These are phyloP conservation scores for Passiflora organensis DNA, from an alignment of 345 rosid genomes.

Conservation along the genomic window DNA sequence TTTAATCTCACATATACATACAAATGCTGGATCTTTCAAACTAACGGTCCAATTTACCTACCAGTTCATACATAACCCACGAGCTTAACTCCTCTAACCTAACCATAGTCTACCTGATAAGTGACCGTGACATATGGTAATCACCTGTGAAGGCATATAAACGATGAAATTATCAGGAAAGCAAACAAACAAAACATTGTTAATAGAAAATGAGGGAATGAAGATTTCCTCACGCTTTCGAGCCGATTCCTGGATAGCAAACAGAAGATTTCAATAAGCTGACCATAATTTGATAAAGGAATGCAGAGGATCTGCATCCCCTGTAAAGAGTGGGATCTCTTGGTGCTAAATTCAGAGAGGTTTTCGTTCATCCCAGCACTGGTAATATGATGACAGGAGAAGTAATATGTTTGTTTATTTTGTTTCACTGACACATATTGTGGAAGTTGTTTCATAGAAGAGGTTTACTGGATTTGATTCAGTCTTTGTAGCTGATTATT, in stretches of 20 bases:
- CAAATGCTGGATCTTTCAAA: too few relatives aligned
- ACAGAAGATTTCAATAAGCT: constrained; percentile 14
- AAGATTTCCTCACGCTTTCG: constrained; percentile 29
- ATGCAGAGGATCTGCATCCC: constrained; percentile 27
- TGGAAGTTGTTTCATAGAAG: neutral
- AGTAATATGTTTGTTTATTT: neutral
- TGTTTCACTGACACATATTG: constrained; percentile 20
- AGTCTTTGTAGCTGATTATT: constrained; percentile 6
- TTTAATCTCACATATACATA: too few relatives aligned
- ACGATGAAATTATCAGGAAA: too few relatives aligned
- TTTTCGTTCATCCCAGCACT: too few relatives aligned
- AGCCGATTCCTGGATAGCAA: constrained; percentile 26
- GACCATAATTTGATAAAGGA: constrained; percentile 14
- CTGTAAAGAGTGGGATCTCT: constrained; percentile 4
- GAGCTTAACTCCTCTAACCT: too few relatives aligned
- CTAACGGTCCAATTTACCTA: too few relatives aligned
- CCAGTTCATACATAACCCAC: too few relatives aligned
- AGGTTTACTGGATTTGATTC: constrained; percentile 6
- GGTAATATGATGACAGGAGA: neutral
- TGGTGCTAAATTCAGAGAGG: constrained; percentile 22
- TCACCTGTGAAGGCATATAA: too few relatives aligned
- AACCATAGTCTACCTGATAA: too few relatives aligned
- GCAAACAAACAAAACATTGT: too few relatives aligned
- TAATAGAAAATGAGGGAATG: too few relatives aligned
- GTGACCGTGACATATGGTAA: too few relatives aligned